Conservation (phyloP, 2,329 filamentous ascomycete genomes). For the Emericellopsis atlantica region DNA sequence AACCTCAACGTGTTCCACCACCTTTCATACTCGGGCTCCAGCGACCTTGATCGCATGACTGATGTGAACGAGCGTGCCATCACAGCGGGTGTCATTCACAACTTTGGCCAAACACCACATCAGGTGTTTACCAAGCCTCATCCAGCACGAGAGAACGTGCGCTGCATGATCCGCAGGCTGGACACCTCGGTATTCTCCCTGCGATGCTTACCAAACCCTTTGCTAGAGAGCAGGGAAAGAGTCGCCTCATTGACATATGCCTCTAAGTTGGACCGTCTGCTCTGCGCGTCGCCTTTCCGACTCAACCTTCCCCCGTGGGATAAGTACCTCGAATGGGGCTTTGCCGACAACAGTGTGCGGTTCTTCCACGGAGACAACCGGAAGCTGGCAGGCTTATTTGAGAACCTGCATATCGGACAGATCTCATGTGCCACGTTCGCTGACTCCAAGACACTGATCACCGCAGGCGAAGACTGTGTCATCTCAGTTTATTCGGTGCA, state of each 20-base stretch:
- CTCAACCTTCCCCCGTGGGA: constrained; percentile 87
- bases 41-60: constrained; percentile 80
- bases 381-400: constrained; percentile 73
- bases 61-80: constrained; percentile 79
- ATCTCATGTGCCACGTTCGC: constrained; percentile 75
- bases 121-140: constrained; percentile 84
- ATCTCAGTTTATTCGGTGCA: constrained; percentile 71
- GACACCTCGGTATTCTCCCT: constrained; percentile 69
- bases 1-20: constrained; percentile 93
- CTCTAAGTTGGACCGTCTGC: constrained; percentile 65
- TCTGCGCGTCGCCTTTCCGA: constrained; percentile 74
- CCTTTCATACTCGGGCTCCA: constrained; percentile 87
- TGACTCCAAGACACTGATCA: constrained; percentile 82
- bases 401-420: constrained; percentile 87
- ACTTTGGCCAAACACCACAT: constrained; percentile 94
- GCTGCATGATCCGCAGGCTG: constrained; percentile 54
- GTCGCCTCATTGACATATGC: constrained; percentile 71
- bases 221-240: constrained; percentile 65
- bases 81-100: constrained; percentile 93
- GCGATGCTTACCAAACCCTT: constrained; percentile 63
- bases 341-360: constrained; percentile 80
- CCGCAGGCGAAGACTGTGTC: constrained; percentile 84
- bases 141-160: constrained; percentile 57
- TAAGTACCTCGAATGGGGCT: constrained; percentile 92
- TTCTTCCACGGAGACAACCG: constrained; percentile 80